A percentile compares a stretch with the other conserved stretches of the same genome.
Evolutionary conservation across 1,284 basidiomycete species (phyloP).

Genomic region (Gymnopus androsaceus): DNA sequence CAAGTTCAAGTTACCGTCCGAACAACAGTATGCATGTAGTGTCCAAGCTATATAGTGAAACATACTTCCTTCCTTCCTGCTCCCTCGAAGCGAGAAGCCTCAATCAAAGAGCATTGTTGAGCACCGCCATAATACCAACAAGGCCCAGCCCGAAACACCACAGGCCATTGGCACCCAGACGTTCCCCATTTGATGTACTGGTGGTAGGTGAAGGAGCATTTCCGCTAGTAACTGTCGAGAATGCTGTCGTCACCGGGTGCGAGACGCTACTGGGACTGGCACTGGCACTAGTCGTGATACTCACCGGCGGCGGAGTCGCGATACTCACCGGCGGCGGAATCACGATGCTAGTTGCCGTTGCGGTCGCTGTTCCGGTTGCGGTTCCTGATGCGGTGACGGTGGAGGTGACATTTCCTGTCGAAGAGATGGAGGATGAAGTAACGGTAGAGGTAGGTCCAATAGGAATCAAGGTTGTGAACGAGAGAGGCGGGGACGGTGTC

Average conservation of each 20-base stretch:
- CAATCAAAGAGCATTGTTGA: not conserved
- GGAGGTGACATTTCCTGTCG: not conserved
- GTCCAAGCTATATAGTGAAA: not conserved
- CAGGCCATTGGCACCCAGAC: not conserved
- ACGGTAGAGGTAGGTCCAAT: not conserved
- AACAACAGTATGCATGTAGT: too few species aligned
- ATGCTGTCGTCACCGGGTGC: not conserved
- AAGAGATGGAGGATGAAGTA: not conserved
- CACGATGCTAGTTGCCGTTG: too few species aligned
- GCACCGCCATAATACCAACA: not conserved
- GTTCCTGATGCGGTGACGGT: too few species aligned
- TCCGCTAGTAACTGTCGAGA: not conserved
- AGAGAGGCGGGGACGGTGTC: conserved; percentile 1
- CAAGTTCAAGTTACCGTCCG: too few species aligned
- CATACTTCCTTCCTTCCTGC: not conserved
- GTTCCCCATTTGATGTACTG: not conserved
- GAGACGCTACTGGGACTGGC: not conserved
- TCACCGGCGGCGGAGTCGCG: too few species aligned
- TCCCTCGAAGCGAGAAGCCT: not conserved
- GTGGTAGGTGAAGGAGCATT: not conserved
- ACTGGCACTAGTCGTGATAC: not conserved
- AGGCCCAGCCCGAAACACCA: not conserved
- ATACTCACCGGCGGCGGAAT: too few species aligned
- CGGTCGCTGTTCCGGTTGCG: too few species aligned
- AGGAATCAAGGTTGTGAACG: conserved; percentile 1